These are phyloP conservation scores for Clathrospora elynae DNA, from an alignment of 2,329 filamentous ascomycete genomes.

Conservation along the genomic window DNA sequence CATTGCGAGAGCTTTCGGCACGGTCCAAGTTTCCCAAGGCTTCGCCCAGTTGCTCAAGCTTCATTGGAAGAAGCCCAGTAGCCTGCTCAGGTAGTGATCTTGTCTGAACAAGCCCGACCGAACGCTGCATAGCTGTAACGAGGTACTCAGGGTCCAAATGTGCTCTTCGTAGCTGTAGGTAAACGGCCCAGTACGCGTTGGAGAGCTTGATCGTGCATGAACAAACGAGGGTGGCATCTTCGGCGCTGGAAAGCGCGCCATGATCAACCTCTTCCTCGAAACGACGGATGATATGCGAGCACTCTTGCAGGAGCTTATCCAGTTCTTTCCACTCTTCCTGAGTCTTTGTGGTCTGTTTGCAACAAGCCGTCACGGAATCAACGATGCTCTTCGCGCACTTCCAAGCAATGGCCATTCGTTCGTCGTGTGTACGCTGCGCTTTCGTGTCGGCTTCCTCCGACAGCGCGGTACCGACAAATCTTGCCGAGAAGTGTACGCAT, in stretches of 20 bases:
- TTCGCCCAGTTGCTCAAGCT: conserved; percentile 70
- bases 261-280: conserved; percentile 26
- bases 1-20: conserved; percentile 62
- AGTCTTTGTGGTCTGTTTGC: conserved; percentile 32
- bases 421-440: conserved; percentile 23
- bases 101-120: conserved; percentile 65
- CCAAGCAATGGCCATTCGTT: conserved; percentile 30
- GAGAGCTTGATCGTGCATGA: conserved; percentile 66
- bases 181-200: conserved; percentile 71
- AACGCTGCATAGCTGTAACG: conserved; percentile 65
- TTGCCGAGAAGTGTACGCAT: conserved; percentile 39
- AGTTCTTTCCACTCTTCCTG: conserved; percentile 39
- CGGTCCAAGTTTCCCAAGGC: conserved; percentile 61
- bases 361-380: conserved; percentile 44
- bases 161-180: conserved; percentile 57
- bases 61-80: conserved; percentile 64
- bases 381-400: conserved; percentile 43
- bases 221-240: conserved; percentile 22
- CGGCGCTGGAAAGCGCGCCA: conserved; percentile 5
- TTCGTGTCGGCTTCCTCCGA: conserved; percentile 24
- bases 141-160: conserved; percentile 53
- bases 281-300: conserved; percentile 33
- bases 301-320: conserved; percentile 42
- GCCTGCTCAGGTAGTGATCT: conserved; percentile 61
- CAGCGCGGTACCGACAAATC: conserved; percentile 37